These are phyloP conservation scores for Colletotrichum phormii DNA, from an alignment of 2,329 filamentous ascomycete species.

Conservation along the genomic window DNA sequence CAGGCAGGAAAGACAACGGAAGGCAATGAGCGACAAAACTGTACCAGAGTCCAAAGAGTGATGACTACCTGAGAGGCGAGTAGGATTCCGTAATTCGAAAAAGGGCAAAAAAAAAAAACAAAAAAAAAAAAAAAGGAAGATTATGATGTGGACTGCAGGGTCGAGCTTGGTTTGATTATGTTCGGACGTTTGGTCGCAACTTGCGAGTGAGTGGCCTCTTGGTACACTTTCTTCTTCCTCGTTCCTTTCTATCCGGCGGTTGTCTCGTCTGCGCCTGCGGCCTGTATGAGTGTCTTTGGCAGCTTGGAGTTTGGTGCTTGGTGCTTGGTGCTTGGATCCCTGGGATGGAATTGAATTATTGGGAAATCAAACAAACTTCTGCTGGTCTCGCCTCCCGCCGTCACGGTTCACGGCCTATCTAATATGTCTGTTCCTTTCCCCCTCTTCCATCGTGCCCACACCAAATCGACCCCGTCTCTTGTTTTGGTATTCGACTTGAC, in stretches of 20 bases:
- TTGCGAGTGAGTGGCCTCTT: neutral
- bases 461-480: slow-evolving; percentile 2
- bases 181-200: slow-evolving; percentile 31
- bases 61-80: neutral
- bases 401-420: slow-evolving; percentile 24
- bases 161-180: slow-evolving; percentile 34
- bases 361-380: slow-evolving; percentile 10
- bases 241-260: neutral
- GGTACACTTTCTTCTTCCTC: slow-evolving; percentile 4
- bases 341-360: slow-evolving; percentile 24
- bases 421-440: slow-evolving; percentile 25
- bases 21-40: neutral
- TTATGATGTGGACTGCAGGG: slow-evolving; percentile 21
- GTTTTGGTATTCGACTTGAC: slow-evolving; percentile 19
- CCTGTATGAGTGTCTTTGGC: too few relatives aligned
- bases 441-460: slow-evolving; percentile 6
- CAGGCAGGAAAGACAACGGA: neutral
- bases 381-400: slow-evolving; percentile 18
- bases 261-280: neutral
- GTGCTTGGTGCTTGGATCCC: neutral
- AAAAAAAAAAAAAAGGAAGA: neutral
- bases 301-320: too few relatives aligned
- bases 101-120: too few relatives aligned
- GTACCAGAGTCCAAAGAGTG: neutral
- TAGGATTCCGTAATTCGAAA: neutral